Base-by-base conservation (phyloP, 805 yeast species). In the Myxozyma vanderwaltii region DNA sequence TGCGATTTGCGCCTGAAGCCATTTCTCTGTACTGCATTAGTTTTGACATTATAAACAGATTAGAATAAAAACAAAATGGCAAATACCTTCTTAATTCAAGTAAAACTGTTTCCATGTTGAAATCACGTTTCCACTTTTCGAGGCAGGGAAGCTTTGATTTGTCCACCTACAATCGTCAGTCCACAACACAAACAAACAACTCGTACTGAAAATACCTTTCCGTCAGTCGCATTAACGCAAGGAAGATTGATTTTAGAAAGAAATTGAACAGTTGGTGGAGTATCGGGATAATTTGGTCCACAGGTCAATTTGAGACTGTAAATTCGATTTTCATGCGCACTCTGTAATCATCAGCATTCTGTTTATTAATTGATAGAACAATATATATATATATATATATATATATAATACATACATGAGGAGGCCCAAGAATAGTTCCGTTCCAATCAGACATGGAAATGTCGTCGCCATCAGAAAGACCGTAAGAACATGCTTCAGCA, bases 381-480 rank as follows among this genome's bases (percentile, higher is more conserved):
- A n/a, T n/a, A n/a, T n/a, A n/a, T n/a, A n/a, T n/a, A n/a, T n/a
- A n/a, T n/a, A n/a, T n/a, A 43, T 6, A 43, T 15, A 27, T 5
- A 31, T 15, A 15, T 5, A 2, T 6, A 31, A 36, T 24, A 48
- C 52, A 23, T 46, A 66, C 72, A 70, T 88, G 96, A 36, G 99
- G 99, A 3, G 99, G 99, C 0, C 99, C 99, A 65, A 94, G 78
- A 53, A 94, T 92, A 35, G 99, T 94, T 12, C 97, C 99, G 75
- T 91, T 94, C 99, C 99, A 94, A 69, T 86, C 76, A 10, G 96
- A 88, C 96, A 94, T 89, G 52, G 91, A 78, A 66, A 91, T 89
- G 72, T 94, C 99, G 69, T 89, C 96, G 63, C 87, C 85, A 69
- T 89, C 92, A 24, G 89, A 85, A 48, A 94, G 80, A 0, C 99